Conservation (phyloP, 805 yeast genomes). For the Kazachstania africana region DNA sequence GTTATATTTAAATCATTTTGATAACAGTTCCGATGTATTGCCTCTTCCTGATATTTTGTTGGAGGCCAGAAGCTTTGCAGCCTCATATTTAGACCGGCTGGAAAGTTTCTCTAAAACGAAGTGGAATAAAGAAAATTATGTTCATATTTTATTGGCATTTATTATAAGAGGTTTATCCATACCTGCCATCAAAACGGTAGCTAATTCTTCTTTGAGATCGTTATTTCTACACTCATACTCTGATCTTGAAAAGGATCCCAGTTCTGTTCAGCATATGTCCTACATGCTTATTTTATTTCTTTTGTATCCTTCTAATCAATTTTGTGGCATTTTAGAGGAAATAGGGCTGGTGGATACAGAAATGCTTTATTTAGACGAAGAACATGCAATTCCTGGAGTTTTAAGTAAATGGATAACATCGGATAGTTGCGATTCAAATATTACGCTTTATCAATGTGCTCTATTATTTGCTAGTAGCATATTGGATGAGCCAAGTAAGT, state of each 20-base stretch:
- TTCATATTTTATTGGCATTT: slow-evolving; percentile 35
- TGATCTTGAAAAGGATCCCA: slow-evolving; percentile 16
- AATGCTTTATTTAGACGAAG: slow-evolving; percentile 21
- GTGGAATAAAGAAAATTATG: slow-evolving; percentile 35
- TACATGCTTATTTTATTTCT: slow-evolving; percentile 26
- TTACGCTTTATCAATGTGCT: slow-evolving; percentile 28
- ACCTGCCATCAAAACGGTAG: slow-evolving; percentile 41
- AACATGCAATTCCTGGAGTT: slow-evolving; percentile 27
- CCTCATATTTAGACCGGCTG: slow-evolving; percentile 27
- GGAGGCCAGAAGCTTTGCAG: slow-evolving; percentile 30
- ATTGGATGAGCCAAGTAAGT: slow-evolving; percentile 27
- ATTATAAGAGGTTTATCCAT: slow-evolving; percentile 45
- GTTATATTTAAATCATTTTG: slow-evolving; percentile 19
- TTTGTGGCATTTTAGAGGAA: slow-evolving; percentile 22
- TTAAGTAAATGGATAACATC: slow-evolving; percentile 22
- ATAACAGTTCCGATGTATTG: slow-evolving; percentile 15
- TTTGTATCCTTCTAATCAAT: slow-evolving; percentile 27
- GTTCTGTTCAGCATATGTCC: slow-evolving; percentile 8
- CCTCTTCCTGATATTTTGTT: slow-evolving; percentile 21
- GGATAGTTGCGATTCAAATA: slow-evolving; percentile 20
- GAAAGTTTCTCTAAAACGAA: slow-evolving; percentile 32
- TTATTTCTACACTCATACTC: slow-evolving; percentile 33
- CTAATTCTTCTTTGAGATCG: slow-evolving; percentile 33
- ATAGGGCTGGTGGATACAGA: slow-evolving; percentile 26
- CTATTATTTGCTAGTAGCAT: slow-evolving; percentile 22